Evolutionary conservation across 2,329 filamentous ascomycete genomes (phyloP).

Genomic region (Neopestalotiopsis clavispora): DNA sequence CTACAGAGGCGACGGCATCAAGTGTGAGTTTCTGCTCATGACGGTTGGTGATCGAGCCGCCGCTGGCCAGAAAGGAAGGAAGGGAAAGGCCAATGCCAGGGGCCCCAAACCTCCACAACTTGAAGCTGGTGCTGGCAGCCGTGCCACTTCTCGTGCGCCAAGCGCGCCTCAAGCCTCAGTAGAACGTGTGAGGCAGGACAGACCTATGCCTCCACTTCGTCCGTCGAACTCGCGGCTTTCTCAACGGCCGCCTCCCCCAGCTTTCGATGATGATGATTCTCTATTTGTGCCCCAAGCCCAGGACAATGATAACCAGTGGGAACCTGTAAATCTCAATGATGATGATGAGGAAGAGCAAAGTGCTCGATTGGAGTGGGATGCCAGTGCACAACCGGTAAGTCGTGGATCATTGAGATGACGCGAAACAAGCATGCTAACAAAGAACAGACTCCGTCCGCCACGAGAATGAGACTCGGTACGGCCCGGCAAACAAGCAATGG

Average conservation of each 20-base stretch:
- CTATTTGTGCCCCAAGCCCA: conserved; percentile 69
- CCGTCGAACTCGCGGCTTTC: conserved; percentile 48
- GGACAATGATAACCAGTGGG: conserved; percentile 75
- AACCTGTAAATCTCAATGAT: conserved; percentile 64
- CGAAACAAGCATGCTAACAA: background rate
- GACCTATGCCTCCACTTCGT: conserved; percentile 45
- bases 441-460: conserved; percentile 46
- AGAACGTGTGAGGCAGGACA: conserved; percentile 41
- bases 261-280: conserved; percentile 67
- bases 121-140: conserved; percentile 51
- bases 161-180: conserved; percentile 35
- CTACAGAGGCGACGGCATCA: conserved; percentile 71
- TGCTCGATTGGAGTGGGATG: conserved; percentile 76
- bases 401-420: background rate
- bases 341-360: conserved; percentile 69
- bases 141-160: conserved; percentile 40
- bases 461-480: conserved; percentile 48
- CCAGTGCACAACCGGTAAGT: conserved; percentile 66
- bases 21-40: conserved; percentile 82
- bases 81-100: conserved; percentile 43
- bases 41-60: conserved; percentile 71
- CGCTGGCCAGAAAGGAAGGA: conserved; percentile 53
- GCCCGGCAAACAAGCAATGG: conserved; percentile 31
- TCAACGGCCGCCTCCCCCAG: conserved; percentile 58
- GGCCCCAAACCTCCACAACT: conserved; percentile 46